Evolutionary conservation across 345 rosid species (phyloP).

Genomic region (Gossypium anomalum): DNA sequence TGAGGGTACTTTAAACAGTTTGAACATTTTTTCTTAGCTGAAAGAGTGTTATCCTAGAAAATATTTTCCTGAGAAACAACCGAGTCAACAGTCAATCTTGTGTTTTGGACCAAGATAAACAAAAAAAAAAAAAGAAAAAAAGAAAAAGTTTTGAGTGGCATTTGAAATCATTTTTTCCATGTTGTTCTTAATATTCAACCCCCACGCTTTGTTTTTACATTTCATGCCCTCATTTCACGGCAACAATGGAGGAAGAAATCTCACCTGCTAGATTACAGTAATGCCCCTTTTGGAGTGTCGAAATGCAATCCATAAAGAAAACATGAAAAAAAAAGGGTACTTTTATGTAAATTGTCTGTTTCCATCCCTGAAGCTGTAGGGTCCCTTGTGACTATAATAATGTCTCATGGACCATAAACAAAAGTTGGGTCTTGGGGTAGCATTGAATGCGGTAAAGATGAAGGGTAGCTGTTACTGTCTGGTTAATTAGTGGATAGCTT

Average conservation of each 20-base stretch:
- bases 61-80: conserved; percentile 28
- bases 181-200: conserved; percentile 22
- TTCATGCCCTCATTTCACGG: conserved; percentile 48
- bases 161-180: conserved; percentile 6
- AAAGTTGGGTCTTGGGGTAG: conserved; percentile 14
- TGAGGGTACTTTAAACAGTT: neutral
- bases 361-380: conserved; percentile 25
- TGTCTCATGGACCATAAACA: conserved; percentile 24
- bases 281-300: conserved; percentile 25
- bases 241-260: conserved; percentile 44
- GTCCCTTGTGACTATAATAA: conserved; percentile 26
- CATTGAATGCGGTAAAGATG: conserved; percentile 19
- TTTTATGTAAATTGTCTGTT: conserved; percentile 23
- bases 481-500: conserved; percentile 18
- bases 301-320: conserved; percentile 3
- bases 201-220: conserved; percentile 25
- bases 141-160: conserved; percentile 14
- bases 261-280: conserved; percentile 28
- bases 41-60: neutral
- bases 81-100: conserved; percentile 16
- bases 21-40: no score
- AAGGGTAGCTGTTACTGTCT: conserved; percentile 17
- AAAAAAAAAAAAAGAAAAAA: no score
- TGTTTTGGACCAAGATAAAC: neutral
- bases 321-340: conserved; percentile 21